Evolutionary conservation across 352 stramenopile genomes (phyloP).

Genomic region (Thraustochytrium striatum): DNA sequence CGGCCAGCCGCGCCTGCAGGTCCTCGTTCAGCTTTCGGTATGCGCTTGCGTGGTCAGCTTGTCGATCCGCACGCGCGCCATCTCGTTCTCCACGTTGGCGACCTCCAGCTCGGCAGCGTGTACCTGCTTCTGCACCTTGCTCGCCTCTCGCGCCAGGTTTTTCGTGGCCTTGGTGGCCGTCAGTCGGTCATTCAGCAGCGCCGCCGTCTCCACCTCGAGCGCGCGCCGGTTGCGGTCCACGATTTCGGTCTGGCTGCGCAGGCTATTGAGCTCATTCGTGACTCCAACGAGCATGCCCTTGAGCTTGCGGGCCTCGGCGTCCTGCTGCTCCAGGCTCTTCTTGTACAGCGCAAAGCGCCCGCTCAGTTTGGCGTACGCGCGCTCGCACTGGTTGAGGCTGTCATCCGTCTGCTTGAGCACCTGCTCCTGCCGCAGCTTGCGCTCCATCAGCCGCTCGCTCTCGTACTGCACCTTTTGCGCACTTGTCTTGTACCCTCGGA

Average conservation of each 20-base stretch:
- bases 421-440: constrained; percentile 64
- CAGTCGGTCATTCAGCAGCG: constrained; percentile 74
- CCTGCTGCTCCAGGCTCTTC: constrained; percentile 33
- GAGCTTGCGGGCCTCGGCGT: constrained; percentile 65
- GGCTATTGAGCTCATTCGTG: constrained; percentile 61
- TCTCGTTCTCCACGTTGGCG: constrained; percentile 81
- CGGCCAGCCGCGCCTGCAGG: constrained; percentile 66
- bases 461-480: constrained; percentile 68
- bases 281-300: constrained; percentile 23
- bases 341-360: constrained; percentile 30
- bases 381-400: constrained; percentile 9
- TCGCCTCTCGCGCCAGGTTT: constrained; percentile 77
- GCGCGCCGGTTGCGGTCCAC: constrained; percentile 78
- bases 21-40: constrained; percentile 76
- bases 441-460: constrained; percentile 67
- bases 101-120: constrained; percentile 82
- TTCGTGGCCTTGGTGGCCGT: constrained; percentile 79
- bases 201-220: constrained; percentile 73
- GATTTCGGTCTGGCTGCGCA: constrained; percentile 70
- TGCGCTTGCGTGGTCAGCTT: constrained; percentile 83
- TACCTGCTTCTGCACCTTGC: constrained; percentile 65
- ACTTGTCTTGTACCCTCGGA: constrained; percentile 67
- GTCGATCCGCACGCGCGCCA: constrained; percentile 82
- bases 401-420: constrained; percentile 64
- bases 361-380: constrained; percentile 20